These are phyloP conservation scores for Pseudisothecium myosuroides DNA, from an alignment of 225 moss, liverwort and hornwort genomes.

Conservation along the genomic window DNA sequence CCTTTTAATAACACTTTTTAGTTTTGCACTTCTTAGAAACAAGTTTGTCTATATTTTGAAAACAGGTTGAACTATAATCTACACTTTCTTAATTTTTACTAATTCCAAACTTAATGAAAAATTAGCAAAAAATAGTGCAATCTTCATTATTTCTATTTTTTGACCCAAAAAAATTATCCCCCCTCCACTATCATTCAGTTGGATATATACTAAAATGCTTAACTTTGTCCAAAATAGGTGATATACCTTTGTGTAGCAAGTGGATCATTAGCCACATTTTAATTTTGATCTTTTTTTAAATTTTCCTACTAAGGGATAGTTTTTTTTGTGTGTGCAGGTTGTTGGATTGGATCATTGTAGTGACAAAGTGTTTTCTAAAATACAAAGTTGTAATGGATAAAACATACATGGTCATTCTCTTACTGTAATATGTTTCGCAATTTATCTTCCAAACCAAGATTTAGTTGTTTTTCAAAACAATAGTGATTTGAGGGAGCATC, in stretches of 20 bases:
- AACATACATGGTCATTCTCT: neutral
- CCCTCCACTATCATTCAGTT: neutral
- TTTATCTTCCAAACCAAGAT: neutral
- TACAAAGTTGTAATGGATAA: neutral
- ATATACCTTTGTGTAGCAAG: neutral
- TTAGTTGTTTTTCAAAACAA: neutral
- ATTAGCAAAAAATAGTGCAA: too few species aligned
- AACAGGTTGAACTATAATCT: rapidly evolving
- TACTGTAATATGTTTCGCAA: neutral
- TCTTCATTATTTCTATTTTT: too few species aligned
- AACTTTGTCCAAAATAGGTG: neutral
- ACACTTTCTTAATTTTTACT: neutral
- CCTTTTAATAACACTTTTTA: neutral
- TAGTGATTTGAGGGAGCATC: neutral
- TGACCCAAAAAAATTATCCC: too few species aligned
- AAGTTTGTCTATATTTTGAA: rapidly evolving
- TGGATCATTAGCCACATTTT: neutral
- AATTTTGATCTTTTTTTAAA: too few species aligned
- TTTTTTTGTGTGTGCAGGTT: too few species aligned
- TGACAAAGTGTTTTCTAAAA: neutral
- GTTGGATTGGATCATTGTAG: too few species aligned
- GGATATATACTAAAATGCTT: neutral
- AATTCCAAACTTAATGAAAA: too few species aligned
- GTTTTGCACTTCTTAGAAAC: neutral
- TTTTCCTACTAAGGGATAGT: too few species aligned